phyloP scores from a whole-genome alignment of 306 rosid genomes.

The Gynostemma pentaphyllum region DNA sequence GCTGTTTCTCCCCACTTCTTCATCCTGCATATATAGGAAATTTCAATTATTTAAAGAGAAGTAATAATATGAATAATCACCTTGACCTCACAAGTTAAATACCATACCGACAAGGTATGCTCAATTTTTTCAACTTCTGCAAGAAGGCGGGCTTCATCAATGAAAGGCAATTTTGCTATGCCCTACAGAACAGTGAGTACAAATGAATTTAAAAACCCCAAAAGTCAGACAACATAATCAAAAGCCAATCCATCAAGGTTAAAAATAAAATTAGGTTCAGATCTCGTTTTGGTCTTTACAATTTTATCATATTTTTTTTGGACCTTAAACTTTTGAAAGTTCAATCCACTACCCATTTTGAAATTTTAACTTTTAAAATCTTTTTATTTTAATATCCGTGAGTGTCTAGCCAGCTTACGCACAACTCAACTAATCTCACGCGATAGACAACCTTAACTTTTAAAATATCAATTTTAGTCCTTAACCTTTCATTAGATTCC shows the following conservation, averaged over 20 bases:
- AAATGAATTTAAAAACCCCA: constrained; percentile 10
- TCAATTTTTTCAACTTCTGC: constrained; percentile 66
- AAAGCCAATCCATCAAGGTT: background rate
- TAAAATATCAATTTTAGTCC: too few species aligned
- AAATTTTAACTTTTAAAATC: too few species aligned
- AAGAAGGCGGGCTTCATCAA: constrained; percentile 90
- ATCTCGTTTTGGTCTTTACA: too few species aligned
- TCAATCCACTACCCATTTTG: too few species aligned
- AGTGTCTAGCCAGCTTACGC: too few species aligned
- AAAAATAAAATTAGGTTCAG: too few species aligned
- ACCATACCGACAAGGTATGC: constrained; percentile 53
- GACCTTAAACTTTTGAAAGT: too few species aligned
- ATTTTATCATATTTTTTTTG: too few species aligned
- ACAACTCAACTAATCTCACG: too few species aligned
- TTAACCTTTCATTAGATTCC: too few species aligned
- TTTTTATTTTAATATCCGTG: too few species aligned
- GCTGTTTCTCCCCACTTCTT: constrained; percentile 67
- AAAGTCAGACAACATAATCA: background rate
- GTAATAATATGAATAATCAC: background rate
- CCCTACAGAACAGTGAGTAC: constrained; percentile 43
- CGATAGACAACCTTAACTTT: too few species aligned
- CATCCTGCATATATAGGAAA: constrained; percentile 29
- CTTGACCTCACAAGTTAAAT: background rate
- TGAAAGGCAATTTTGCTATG: constrained; percentile 90
- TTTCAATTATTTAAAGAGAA: background rate